Evolutionary conservation across 257 asterid genomes (phyloP), one percentile per base, ranked within the genome.

Genomic region (Haberlea rhodopensis): DNA sequence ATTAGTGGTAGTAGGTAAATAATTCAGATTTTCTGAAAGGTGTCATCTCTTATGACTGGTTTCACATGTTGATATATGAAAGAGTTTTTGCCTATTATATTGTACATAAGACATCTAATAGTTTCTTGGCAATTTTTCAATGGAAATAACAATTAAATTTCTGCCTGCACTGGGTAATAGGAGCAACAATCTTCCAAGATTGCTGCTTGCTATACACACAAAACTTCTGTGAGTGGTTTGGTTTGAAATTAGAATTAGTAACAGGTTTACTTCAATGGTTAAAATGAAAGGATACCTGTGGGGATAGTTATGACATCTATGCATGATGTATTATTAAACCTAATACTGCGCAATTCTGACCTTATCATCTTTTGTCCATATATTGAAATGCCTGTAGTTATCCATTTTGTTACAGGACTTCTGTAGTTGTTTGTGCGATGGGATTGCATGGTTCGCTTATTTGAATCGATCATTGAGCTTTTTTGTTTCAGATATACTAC

Each of bases 1-100:
- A 85, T 94, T 26, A 94, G 96, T n/a, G 99, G 95, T 53, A 90
- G 99, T 71, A 94, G 97, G 99, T 94, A 90, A 69, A 27, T 59
- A 51, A 45, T 23, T 59, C 40, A 49, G 18, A 51, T 26, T 56
- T 31, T 65, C 53, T 18, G 53, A 27, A 13, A 34, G 13, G 26
- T 2, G 22, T 31, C 45, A 57, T 40, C n/a, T 5, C 24, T 53
- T 62, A n/a, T 32, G 8, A 13, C 46, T 11, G 2, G 49, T 26
- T 18, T 56, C 23, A 18, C 53, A 18, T 54, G 54, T 19, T 48
- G 64, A 67, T 10, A n/a, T 51, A 43, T 26, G 13, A 29, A 29
- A 19, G 23, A 26, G 32, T 53, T 52, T 45, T 23, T 21, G 20
- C 51, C 13, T 23, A 3, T 19, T 18, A 8, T 31, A 4, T 32